These are phyloP conservation scores for Myochromella boudieri DNA, from an alignment of 768 basidiomycete species.

Conservation along the genomic window DNA sequence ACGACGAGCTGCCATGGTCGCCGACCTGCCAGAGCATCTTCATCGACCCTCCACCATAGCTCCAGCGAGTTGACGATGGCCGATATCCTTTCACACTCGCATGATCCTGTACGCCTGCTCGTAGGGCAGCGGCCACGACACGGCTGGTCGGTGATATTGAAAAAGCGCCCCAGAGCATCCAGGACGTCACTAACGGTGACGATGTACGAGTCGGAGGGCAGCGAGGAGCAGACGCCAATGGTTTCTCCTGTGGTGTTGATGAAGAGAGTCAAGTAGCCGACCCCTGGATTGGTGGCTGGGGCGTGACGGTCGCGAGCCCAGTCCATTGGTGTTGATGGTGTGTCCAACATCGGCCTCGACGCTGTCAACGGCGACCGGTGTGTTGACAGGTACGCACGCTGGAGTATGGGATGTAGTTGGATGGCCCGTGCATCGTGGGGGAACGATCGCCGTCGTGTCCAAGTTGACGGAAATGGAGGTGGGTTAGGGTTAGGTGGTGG, in stretches of 20 bases:
- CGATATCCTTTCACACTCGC: background rate
- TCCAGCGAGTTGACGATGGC: background rate
- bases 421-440: background rate
- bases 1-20: background rate
- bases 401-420: slow-evolving; percentile 1
- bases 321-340: too few relatives aligned
- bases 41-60: background rate
- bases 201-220: background rate
- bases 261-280: slow-evolving; percentile 2
- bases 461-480: background rate
- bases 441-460: background rate
- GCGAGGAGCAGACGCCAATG: background rate
- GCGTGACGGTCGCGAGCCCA: background rate
- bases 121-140: background rate
- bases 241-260: background rate
- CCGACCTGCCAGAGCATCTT: background rate
- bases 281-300: slow-evolving; percentile 6
- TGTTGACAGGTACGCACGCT: background rate
- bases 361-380: too few relatives aligned
- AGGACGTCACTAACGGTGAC: slow-evolving; percentile 9
- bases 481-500: background rate
- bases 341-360: too few relatives aligned
- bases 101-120: background rate
- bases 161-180: background rate
- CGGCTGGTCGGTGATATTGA: background rate